Percentiles rank a stretch among this genome's conserved stretches.
These are phyloP conservation scores for Aphanomyces invadans DNA, from an alignment of 352 stramenopile genomes.

Conservation along the genomic window DNA sequence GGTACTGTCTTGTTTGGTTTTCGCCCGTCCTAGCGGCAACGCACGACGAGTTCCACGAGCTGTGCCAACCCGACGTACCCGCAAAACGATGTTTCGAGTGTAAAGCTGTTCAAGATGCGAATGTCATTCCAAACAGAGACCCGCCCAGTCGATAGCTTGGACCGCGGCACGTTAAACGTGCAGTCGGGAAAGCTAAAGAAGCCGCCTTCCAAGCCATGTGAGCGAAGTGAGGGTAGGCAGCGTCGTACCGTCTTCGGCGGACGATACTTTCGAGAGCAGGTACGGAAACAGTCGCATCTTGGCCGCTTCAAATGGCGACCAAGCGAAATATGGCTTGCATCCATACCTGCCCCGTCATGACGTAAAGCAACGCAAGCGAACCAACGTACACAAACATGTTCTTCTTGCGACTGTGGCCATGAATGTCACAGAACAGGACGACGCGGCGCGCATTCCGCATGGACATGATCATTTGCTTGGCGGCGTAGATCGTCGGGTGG, in stretches of 20 bases:
- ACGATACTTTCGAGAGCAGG: slow-evolving; percentile 49
- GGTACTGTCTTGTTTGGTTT: neutral
- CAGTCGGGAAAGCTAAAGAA: slow-evolving; percentile 64
- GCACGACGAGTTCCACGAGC: no score
- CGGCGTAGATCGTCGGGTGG: slow-evolving; percentile 67
- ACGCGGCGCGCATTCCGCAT: slow-evolving; percentile 41
- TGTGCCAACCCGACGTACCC: slow-evolving; percentile 28
- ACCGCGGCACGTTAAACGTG: slow-evolving; percentile 55
- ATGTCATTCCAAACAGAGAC: slow-evolving; percentile 60
- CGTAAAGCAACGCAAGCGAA: no score
- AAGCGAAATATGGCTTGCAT: slow-evolving; percentile 41
- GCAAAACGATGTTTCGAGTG: slow-evolving; percentile 70
- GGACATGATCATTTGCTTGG: slow-evolving; percentile 64
- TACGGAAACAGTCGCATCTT: slow-evolving; percentile 61
- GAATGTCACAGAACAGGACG: slow-evolving; percentile 80
- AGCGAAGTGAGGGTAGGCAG: no score
- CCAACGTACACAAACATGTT: slow-evolving; percentile 84
- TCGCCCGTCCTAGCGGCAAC: slow-evolving; percentile 11
- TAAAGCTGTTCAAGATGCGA: slow-evolving; percentile 67
- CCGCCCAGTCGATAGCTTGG: slow-evolving; percentile 54
- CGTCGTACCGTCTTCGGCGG: slow-evolving; percentile 25
- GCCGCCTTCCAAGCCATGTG: no score
- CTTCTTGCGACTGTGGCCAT: slow-evolving; percentile 82
- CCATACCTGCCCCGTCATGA: no score
- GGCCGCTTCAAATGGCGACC: slow-evolving; percentile 39